Conservation (phyloP, 345 rosid species). For the Boechera retrofracta region DNA sequence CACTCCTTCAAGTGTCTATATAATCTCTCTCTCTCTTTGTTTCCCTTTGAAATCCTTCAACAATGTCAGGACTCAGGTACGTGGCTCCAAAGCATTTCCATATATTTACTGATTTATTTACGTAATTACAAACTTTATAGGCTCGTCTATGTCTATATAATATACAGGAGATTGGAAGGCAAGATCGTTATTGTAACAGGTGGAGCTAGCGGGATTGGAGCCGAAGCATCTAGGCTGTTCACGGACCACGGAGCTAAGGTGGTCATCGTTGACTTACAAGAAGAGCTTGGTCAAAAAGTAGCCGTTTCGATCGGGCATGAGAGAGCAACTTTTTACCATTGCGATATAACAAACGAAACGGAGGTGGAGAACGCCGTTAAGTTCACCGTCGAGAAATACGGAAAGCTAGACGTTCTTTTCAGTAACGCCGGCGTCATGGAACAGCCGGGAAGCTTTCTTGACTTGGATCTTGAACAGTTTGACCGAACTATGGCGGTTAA, state of each 20-base stretch:
- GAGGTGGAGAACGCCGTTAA: conserved; percentile 68
- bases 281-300: conserved; percentile 59
- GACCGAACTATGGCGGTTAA: conserved; percentile 68
- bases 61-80: conserved; percentile 17
- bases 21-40: neutral
- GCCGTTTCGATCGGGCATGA: conserved; percentile 51
- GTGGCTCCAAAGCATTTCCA: neutral
- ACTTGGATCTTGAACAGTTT: conserved; percentile 56
- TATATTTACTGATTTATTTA: neutral
- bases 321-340: conserved; percentile 54
- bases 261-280: conserved; percentile 76
- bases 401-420: conserved; percentile 66
- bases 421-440: conserved; percentile 86
- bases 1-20: too few relatives aligned
- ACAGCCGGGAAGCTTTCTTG: conserved; percentile 56
- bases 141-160: neutral
- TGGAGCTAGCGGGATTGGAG: conserved; percentile 90
- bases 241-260: conserved; percentile 70
- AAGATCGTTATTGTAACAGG: conserved; percentile 84
- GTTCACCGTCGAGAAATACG: conserved; percentile 52
- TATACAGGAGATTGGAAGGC: conserved; percentile 62
- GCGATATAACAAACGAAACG: conserved; percentile 74
- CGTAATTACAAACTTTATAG: neutral
- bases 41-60: neutral
- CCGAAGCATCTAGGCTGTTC: conserved; percentile 65